Conservation (phyloP, 805 yeast species). For the Saccharomycopsis babjevae region DNA sequence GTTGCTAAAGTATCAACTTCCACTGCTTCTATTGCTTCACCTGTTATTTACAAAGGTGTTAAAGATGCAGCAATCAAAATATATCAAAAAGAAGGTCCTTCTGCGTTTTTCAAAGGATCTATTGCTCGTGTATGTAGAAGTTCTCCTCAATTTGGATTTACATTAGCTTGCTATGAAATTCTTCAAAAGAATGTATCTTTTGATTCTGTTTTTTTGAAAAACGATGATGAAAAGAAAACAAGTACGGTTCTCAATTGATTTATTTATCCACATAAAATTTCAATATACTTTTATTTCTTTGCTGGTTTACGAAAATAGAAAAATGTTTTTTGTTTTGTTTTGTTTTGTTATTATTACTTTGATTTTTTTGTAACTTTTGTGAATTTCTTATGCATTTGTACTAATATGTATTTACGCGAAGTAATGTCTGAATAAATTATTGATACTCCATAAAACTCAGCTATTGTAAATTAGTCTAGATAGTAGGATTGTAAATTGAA, state of each 20-base stretch:
- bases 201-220: constrained; percentile 21
- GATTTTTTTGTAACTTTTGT: neutral
- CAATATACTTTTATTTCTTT: neutral
- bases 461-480: too few species aligned
- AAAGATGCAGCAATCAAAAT: constrained; percentile 68
- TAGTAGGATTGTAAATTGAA: too few species aligned
- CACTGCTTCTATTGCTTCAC: constrained; percentile 53
- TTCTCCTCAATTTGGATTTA: constrained; percentile 96
- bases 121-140: constrained; percentile 90
- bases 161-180: constrained; percentile 92
- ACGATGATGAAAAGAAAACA: neutral
- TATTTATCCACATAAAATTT: neutral
- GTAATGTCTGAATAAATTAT: too few species aligned
- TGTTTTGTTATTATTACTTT: neutral
- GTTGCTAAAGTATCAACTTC: constrained; percentile 30
- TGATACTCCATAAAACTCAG: too few species aligned
- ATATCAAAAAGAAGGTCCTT: constrained; percentile 68
- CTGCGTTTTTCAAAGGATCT: constrained; percentile 93
- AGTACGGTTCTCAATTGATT: neutral
- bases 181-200: constrained; percentile 74
- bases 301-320: neutral
- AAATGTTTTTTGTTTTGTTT: neutral
- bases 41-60: constrained; percentile 67
- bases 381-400: neutral
- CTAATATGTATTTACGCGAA: too few species aligned